Conservation (phyloP, 306 rosid species). For the Fragaria ananassa region DNA sequence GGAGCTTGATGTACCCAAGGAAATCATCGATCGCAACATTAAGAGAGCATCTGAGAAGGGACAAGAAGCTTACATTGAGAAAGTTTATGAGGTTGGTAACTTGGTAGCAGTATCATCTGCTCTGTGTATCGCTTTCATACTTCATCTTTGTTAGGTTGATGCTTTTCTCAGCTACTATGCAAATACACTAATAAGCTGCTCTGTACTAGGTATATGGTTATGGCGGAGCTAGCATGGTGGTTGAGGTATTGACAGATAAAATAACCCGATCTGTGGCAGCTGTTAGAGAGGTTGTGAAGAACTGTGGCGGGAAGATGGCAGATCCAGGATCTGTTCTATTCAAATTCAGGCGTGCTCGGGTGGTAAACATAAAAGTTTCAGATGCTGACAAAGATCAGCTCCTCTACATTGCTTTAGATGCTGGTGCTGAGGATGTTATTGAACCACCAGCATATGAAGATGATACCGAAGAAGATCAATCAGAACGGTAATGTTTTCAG, state of each 20-base stretch:
- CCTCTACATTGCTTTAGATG: conserved; percentile 67
- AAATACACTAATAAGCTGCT: background rate
- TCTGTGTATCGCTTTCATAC: background rate
- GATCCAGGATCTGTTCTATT: conserved; percentile 85
- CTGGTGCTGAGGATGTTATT: conserved; percentile 92
- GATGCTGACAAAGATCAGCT: conserved; percentile 80
- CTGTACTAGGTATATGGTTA: conserved; percentile 73
- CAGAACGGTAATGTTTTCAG: conserved; percentile 51
- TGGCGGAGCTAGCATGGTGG: conserved; percentile 91
- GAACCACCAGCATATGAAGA: conserved; percentile 80
- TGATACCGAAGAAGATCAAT: conserved; percentile 71
- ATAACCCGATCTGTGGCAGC: conserved; percentile 75
- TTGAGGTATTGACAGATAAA: conserved; percentile 90
- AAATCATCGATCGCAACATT: conserved; percentile 80
- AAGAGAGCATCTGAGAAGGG: conserved; percentile 91
- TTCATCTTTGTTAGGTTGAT: conserved; percentile 13
- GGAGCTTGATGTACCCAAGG: conserved; percentile 94
- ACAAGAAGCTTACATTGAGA: conserved; percentile 87
- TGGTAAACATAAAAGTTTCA: conserved; percentile 60
- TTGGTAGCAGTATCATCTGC: conserved; percentile 22
- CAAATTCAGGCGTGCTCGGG: conserved; percentile 80
- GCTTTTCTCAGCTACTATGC: background rate
- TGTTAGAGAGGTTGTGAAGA: conserved; percentile 76
- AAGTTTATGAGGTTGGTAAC: conserved; percentile 41
- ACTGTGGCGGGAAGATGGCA: conserved; percentile 96